Evolutionary conservation across 805 yeast species (phyloP).

Genomic region (Yarrowia divulgata): DNA sequence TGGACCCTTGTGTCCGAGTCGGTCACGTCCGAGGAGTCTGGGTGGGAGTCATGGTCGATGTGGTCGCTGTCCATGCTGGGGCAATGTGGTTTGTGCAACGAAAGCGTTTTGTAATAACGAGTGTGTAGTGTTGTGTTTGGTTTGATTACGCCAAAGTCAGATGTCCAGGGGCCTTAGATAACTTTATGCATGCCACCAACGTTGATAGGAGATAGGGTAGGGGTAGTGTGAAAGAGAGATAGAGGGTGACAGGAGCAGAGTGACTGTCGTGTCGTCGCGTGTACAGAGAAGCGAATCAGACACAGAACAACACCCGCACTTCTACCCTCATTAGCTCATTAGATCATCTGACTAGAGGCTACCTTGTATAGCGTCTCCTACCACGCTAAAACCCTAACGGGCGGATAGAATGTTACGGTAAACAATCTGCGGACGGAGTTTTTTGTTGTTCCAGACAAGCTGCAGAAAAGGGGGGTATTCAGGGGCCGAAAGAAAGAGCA

Average conservation of each 20-base stretch:
- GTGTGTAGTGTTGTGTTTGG: not conserved
- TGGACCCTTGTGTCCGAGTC: slow-evolving; percentile 4
- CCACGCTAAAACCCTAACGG: not conserved
- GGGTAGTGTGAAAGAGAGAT: too few species aligned
- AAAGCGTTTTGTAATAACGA: not conserved
- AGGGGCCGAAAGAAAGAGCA: not conserved
- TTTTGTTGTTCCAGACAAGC: not conserved
- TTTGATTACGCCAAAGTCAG: slow-evolving; percentile 30
- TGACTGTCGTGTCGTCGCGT: too few species aligned
- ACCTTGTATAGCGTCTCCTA: not conserved
- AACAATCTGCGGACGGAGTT: not conserved
- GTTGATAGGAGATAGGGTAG: not conserved
- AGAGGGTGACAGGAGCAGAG: too few species aligned
- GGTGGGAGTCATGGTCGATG: not conserved
- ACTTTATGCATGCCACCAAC: slow-evolving; percentile 30
- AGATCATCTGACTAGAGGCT: not conserved
- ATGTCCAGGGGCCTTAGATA: slow-evolving; percentile 35
- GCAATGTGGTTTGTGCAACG: not conserved
- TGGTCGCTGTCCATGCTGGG: slow-evolving; percentile 10
- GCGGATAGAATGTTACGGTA: slow-evolving; percentile 1
- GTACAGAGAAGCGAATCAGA: too few species aligned
- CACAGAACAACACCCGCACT: too few species aligned
- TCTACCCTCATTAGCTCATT: too few species aligned
- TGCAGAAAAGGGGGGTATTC: not conserved
- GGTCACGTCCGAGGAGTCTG: slow-evolving; percentile 29